These are phyloP conservation scores for Pseudozyma sp. DNA, from an alignment of 1,284 basidiomycete genomes.

Conservation along the genomic window DNA sequence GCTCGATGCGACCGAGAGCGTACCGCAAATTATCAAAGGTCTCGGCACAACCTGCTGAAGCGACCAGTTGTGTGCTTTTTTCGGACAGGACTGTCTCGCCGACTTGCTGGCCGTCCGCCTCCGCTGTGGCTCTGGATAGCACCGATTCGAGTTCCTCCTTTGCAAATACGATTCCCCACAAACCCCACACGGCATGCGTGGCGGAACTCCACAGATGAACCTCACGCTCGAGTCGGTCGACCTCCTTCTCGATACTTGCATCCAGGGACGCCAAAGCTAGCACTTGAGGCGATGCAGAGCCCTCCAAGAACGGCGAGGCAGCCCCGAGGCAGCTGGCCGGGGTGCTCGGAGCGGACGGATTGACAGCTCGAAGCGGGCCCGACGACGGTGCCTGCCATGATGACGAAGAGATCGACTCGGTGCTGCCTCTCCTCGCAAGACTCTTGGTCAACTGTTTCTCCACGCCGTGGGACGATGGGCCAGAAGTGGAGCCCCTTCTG, in stretches of 20 bases:
- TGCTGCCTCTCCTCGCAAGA: constrained; percentile 23
- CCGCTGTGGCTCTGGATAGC: constrained; percentile 30
- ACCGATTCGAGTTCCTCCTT: constrained; percentile 57
- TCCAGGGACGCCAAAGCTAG: constrained; percentile 48
- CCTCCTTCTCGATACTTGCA: constrained; percentile 54
- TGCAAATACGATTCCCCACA: constrained; percentile 67
- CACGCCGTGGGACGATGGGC: constrained; percentile 3
- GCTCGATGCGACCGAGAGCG: constrained; percentile 61
- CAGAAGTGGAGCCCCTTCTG: constrained; percentile 8
- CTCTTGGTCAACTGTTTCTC: neutral
- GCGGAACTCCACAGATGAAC: constrained; percentile 62
- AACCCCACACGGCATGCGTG: constrained; percentile 64
- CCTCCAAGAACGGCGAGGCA: constrained; percentile 24
- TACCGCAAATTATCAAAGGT: constrained; percentile 65
- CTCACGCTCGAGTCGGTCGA: constrained; percentile 64
- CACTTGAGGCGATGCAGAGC: constrained; percentile 37
- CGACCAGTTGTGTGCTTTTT: constrained; percentile 2
- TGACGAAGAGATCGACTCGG: constrained; percentile 44
- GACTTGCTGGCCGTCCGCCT: constrained; percentile 29
- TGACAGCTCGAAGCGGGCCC: constrained; percentile 21
- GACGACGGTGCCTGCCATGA: constrained; percentile 46
- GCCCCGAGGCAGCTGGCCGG: constrained; percentile 24
- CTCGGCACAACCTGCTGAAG: constrained; percentile 46
- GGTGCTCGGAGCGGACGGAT: constrained; percentile 27
- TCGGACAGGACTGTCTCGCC: constrained; percentile 30